Evolutionary conservation across 306 rosid species (phyloP).

Genomic region (Lupinus albus): DNA sequence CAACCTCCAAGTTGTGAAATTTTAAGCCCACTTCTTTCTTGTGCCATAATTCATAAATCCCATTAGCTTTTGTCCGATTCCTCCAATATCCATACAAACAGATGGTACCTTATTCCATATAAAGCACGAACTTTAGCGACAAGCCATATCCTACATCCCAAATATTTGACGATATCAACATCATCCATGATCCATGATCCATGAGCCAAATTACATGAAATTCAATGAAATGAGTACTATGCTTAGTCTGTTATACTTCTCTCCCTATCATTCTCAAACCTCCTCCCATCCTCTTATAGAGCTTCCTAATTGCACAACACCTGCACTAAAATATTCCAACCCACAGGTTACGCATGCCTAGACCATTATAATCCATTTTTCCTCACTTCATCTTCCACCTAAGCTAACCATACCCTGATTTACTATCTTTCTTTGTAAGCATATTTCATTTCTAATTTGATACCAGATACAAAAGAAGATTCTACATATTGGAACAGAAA

Average conservation of each 20-base stretch:
- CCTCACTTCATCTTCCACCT: slow-evolving; percentile 7
- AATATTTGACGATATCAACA: not conserved
- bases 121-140: not conserved
- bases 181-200: not conserved
- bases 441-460: not conserved
- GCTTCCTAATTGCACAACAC: not conserved
- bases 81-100: too few relatives aligned
- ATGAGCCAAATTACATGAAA: not conserved
- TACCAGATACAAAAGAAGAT: not conserved
- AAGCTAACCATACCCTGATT: not conserved
- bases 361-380: not conserved
- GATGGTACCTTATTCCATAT: too few relatives aligned
- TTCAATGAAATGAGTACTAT: not conserved
- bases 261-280: not conserved
- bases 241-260: not conserved
- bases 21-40: too few relatives aligned
- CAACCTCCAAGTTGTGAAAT: not conserved
- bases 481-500: not conserved
- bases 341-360: not conserved
- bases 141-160: not conserved
- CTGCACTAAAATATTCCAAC: too few relatives aligned
- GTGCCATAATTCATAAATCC: too few relatives aligned
- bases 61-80: too few relatives aligned
- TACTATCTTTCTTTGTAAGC: not conserved
- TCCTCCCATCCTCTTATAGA: not conserved